phyloP scores from a whole-genome alignment of 495 filamentous ascomycete species.

The Beverwykella pulmonaria region DNA sequence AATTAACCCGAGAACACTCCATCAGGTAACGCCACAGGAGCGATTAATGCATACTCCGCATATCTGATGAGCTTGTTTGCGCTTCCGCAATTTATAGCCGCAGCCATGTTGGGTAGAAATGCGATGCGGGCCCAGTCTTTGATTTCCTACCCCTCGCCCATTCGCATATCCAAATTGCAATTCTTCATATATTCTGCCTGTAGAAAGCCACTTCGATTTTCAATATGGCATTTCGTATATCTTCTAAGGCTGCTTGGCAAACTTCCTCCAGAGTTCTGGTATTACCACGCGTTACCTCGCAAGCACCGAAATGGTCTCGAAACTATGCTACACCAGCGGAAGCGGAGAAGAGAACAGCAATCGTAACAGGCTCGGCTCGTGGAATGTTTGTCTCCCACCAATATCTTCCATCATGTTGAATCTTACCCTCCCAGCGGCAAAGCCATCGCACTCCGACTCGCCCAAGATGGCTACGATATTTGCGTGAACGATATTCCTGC shows the following conservation, averaged over 20 bases:
- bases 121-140: too few relatives aligned
- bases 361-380: conserved; percentile 60
- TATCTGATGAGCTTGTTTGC: neutral
- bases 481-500: conserved; percentile 62
- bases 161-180: too few relatives aligned
- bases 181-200: neutral
- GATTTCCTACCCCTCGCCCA: too few relatives aligned
- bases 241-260: conserved; percentile 9
- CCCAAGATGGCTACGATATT: conserved; percentile 61
- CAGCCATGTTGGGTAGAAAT: neutral
- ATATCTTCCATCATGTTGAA: neutral
- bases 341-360: conserved; percentile 47
- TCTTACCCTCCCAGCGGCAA: conserved; percentile 49
- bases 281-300: neutral
- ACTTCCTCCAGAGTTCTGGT: conserved; percentile 3
- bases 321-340: conserved; percentile 11
- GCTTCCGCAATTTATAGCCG: neutral
- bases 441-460: conserved; percentile 62
- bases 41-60: conserved; percentile 18
- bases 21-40: neutral
- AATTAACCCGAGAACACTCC: neutral
- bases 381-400: conserved; percentile 53
- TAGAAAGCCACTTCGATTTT: neutral
- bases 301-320: conserved; percentile 13
- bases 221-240: conserved; percentile 13